These are phyloP conservation scores for Wickerhamia fluorescens DNA, from an alignment of 805 yeast species.

Conservation along the genomic window DNA sequence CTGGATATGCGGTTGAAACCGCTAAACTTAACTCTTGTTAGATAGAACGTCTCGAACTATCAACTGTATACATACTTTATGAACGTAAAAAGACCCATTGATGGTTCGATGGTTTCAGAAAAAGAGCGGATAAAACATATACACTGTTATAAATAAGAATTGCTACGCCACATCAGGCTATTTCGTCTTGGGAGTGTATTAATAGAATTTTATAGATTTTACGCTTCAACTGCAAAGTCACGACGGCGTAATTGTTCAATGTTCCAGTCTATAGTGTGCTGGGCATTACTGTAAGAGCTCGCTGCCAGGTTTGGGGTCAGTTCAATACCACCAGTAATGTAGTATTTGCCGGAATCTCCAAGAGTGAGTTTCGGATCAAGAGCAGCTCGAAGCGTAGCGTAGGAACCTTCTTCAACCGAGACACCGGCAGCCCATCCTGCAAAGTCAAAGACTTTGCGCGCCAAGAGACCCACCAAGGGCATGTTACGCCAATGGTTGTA, in stretches of 20 bases:
- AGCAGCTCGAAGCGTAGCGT: constrained; percentile 27
- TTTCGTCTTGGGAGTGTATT: no score
- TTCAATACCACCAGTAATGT: constrained; percentile 25
- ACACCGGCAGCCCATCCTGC: constrained; percentile 18
- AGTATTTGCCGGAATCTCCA: constrained; percentile 23
- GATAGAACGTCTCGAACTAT: background rate
- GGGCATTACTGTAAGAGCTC: constrained; percentile 12
- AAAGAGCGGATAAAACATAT: no score
- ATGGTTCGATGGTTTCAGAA: no score
- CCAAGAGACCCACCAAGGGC: constrained; percentile 16
- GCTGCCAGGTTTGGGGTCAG: constrained; percentile 19
- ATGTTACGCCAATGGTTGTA: constrained; percentile 22
- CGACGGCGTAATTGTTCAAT: constrained; percentile 7
- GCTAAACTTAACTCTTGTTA: constrained; percentile 14
- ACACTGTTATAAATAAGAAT: no score
- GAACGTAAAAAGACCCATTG: constrained; percentile 5
- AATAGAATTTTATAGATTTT: no score
- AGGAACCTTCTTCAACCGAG: constrained; percentile 26
- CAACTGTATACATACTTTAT: constrained; percentile 3
- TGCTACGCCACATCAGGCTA: no score
- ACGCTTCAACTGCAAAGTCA: background rate
- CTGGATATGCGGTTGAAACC: constrained; percentile 49
- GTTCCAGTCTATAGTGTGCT: constrained; percentile 24
- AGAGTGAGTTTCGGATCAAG: constrained; percentile 19
- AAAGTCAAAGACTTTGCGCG: constrained; percentile 10